phyloP scores from a whole-genome alignment of 352 stramenopile species.

The Phytopythium chamaehyphon region DNA sequence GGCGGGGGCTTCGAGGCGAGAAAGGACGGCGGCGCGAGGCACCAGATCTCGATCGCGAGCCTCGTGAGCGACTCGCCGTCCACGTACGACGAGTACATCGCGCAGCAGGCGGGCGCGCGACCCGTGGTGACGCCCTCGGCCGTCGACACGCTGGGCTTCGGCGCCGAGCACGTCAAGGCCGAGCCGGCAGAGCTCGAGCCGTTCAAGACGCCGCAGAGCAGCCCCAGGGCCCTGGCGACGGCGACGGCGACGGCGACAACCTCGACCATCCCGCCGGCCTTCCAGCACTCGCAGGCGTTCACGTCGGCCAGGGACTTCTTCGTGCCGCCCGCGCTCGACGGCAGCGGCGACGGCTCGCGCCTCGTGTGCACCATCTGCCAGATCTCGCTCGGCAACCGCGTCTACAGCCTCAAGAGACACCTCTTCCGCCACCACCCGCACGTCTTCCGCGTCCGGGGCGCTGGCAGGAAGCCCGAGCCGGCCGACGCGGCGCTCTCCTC shows the following conservation, averaged over 20 bases:
- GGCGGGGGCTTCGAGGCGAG: no score
- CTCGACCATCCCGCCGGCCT: conserved; percentile 36
- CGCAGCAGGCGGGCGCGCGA: conserved; percentile 18
- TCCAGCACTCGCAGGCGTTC: conserved; percentile 40
- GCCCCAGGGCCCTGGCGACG: conserved; percentile 4
- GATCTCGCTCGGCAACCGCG: conserved; percentile 35
- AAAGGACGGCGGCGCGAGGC: background rate
- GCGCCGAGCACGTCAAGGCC: conserved; percentile 19
- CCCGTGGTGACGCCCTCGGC: conserved; percentile 9
- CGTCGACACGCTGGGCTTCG: background rate
- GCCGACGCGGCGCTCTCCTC: background rate
- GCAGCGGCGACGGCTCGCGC: conserved; percentile 16
- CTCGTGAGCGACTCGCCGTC: conserved; percentile 28
- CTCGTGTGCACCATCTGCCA: conserved; percentile 47
- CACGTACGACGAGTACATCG: conserved; percentile 21
- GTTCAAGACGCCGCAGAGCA: conserved; percentile 11
- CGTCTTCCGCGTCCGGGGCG: conserved; percentile 34
- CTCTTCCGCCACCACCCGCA: conserved; percentile 39
- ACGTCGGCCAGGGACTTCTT: conserved; percentile 44
- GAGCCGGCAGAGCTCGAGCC: conserved; percentile 13
- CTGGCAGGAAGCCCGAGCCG: background rate
- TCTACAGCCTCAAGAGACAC: conserved; percentile 47
- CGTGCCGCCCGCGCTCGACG: conserved; percentile 10
- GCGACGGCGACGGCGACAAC: conserved; percentile 4
- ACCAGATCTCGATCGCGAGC: conserved; percentile 34